Percentiles rank a stretch among this genome's conserved stretches.
Evolutionary conservation across 345 rosid species (phyloP).

Genomic region (Eucalyptus pauciflora): DNA sequence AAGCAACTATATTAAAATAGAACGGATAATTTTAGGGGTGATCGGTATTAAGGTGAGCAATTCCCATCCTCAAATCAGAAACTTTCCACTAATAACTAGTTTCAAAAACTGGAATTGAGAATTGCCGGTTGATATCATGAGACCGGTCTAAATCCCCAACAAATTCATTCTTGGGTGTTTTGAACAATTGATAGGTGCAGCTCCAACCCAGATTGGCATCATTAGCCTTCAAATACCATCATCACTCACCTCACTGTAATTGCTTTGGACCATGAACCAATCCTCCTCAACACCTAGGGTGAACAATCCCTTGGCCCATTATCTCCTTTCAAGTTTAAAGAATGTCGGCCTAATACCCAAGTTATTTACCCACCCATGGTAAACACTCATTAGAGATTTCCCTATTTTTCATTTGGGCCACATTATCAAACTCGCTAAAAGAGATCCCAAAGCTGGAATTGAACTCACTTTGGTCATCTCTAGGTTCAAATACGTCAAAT

Average conservation of each 20-base stretch:
- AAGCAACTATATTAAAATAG: neutral
- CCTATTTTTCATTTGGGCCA: too few species aligned
- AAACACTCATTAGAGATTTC: too few species aligned
- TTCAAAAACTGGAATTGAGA: too few species aligned
- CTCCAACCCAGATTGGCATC: neutral
- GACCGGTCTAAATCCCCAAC: neutral
- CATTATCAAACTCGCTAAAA: too few species aligned
- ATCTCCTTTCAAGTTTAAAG: too few species aligned
- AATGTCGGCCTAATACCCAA: neutral
- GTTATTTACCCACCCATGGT: neutral
- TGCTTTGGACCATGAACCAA: neutral
- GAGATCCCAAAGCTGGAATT: too few species aligned
- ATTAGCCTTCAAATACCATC: neutral
- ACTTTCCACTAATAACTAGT: rapidly evolving
- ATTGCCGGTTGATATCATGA: rapidly evolving
- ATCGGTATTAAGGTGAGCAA: too few species aligned
- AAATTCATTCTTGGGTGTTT: neutral
- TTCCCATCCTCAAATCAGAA: rapidly evolving
- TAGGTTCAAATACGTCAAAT: too few species aligned
- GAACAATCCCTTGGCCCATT: neutral
- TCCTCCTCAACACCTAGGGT: neutral
- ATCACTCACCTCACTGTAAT: neutral
- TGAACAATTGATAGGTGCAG: neutral
- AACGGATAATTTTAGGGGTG: neutral
- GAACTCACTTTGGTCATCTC: too few species aligned